phyloP scores from a whole-genome alignment of 73 alveolate species.

The Paramecium primaurelia region DNA sequence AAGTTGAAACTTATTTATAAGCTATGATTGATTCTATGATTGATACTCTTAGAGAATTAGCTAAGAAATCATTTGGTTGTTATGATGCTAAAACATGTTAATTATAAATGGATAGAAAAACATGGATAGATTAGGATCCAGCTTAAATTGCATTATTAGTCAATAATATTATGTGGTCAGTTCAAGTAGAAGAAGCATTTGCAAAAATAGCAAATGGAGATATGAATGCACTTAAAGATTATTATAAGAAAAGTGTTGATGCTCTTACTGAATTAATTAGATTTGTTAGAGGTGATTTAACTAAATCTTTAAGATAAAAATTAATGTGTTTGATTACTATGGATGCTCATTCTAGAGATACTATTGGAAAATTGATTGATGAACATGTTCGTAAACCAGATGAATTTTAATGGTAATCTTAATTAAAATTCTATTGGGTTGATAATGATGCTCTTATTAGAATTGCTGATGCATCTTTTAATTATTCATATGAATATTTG shows the following conservation, averaged over 20 bases:
- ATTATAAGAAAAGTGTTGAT: constrained; percentile 79
- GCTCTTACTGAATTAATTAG: constrained; percentile 88
- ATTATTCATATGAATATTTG: constrained; percentile 99
- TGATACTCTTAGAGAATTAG: constrained; percentile 84
- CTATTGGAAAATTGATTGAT: constrained; percentile 84
- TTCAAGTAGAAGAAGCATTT: constrained; percentile 88
- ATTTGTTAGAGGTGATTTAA: constrained; percentile 93
- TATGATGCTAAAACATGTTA: constrained; percentile 63
- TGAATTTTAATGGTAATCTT: constrained; percentile 99
- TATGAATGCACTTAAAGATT: constrained; percentile 77
- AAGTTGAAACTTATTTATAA: constrained; percentile 94
- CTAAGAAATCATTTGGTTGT: constrained; percentile 81
- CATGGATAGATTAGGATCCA: constrained; percentile 96
- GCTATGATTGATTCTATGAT: constrained; percentile 96
- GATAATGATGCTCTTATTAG: constrained; percentile 87
- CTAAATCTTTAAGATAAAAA: constrained; percentile 90
- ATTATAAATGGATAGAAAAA: constrained; percentile 71
- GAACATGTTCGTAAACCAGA: constrained; percentile 95
- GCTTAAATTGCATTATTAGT: constrained; percentile 93
- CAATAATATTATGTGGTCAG: constrained; percentile 88
- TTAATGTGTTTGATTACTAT: constrained; percentile 99
- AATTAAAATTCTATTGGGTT: constrained; percentile 96
- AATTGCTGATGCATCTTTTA: constrained; percentile 96
- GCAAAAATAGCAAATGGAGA: constrained; percentile 67
- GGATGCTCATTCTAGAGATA: constrained; percentile 99